Evolutionary conservation across 1,139 yeast species (phyloP).

Genomic region (Debaryomycetaceae sp.): DNA sequence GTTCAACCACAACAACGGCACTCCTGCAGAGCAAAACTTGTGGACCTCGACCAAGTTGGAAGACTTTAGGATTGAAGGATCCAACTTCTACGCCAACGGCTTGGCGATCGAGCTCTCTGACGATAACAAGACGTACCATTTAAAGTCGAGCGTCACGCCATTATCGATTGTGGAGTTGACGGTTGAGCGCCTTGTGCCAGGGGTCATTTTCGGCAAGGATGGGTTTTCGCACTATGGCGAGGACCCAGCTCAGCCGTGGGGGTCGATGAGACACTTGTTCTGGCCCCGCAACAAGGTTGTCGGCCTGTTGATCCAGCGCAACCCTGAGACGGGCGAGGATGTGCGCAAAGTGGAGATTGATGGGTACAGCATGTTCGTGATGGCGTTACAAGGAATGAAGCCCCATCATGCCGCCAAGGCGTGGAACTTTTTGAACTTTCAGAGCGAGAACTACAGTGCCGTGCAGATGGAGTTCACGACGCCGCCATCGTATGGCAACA

Average conservation of each 20-base stretch:
- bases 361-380: conserved; percentile 79
- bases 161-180: conserved; percentile 71
- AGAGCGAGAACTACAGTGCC: conserved; percentile 67
- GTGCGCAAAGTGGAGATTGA: conserved; percentile 30
- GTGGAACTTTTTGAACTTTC: conserved; percentile 94
- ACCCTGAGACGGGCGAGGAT: background rate
- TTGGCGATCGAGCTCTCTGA: conserved; percentile 55
- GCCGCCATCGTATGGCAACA: conserved; percentile 81
- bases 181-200: conserved; percentile 63
- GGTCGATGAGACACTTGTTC: conserved; percentile 89
- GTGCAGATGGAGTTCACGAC: conserved; percentile 95
- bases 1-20: conserved; percentile 49
- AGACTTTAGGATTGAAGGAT: conserved; percentile 71
- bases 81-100: conserved; percentile 73
- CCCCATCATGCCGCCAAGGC: conserved; percentile 98
- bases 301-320: conserved; percentile 44
- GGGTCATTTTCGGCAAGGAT: conserved; percentile 85
- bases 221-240: conserved; percentile 85
- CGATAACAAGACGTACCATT: conserved; percentile 30
- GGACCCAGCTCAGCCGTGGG: conserved; percentile 85
- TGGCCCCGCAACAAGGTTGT: conserved; percentile 83
- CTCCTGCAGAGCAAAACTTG: conserved; percentile 35
- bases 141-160: conserved; percentile 63
- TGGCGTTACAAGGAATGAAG: conserved; percentile 99
- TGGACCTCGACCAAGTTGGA: conserved; percentile 94